These are phyloP conservation scores for Eimeria necatrix DNA, from an alignment of 169 alveolate genomes.

Conservation along the genomic window DNA sequence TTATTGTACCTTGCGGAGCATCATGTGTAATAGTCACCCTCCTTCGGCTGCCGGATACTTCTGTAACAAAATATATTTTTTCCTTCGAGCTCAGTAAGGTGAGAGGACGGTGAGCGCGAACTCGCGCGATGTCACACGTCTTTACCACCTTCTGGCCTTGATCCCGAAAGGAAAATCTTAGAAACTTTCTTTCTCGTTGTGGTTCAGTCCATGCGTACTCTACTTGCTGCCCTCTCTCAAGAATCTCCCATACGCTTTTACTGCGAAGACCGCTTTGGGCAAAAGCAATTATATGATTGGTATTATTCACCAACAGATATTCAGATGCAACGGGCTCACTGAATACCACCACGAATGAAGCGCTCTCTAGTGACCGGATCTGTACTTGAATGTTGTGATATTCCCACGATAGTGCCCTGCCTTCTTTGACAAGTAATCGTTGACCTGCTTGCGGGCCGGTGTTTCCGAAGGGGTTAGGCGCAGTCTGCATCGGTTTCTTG, in stretches of 20 bases:
- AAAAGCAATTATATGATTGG: conserved; percentile 65
- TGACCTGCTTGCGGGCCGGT: neutral
- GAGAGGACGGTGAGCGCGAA: conserved; percentile 64
- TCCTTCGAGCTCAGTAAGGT: conserved; percentile 57
- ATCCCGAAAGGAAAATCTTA: conserved; percentile 76
- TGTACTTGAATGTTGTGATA: conserved; percentile 68
- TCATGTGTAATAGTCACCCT: conserved; percentile 51
- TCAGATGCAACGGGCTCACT: conserved; percentile 40
- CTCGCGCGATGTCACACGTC: conserved; percentile 75
- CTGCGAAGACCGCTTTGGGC: conserved; percentile 71
- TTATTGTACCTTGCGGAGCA: conserved; percentile 21
- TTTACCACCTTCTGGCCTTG: conserved; percentile 53
- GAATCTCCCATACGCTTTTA: conserved; percentile 65
- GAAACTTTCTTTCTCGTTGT: conserved; percentile 51
- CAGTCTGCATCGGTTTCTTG: conserved; percentile 6
- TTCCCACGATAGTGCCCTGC: conserved; percentile 35
- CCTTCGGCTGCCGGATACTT: conserved; percentile 73
- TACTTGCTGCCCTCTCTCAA: conserved; percentile 55
- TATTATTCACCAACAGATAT: conserved; percentile 58
- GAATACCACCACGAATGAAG: conserved; percentile 68
- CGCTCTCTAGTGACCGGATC: conserved; percentile 70
- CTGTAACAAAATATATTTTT: conserved; percentile 58
- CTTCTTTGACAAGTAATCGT: neutral
- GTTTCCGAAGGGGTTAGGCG: neutral
- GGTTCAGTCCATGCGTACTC: conserved; percentile 81